These are phyloP conservation scores for Gentiana straminea DNA, from an alignment of 257 asterid genomes.

Conservation along the genomic window DNA sequence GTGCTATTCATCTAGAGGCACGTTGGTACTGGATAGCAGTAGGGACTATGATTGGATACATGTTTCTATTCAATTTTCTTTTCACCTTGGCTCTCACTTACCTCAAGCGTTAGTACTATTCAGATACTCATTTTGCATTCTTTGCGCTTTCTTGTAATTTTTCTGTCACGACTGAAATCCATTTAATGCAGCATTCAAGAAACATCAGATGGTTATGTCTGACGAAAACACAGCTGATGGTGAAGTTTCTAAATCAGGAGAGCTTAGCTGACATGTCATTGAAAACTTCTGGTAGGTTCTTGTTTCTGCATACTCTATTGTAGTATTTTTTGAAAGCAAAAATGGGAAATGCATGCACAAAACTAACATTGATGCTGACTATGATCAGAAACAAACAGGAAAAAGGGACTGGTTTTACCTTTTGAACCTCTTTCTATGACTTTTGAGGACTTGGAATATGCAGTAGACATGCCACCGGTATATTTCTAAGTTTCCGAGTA, in stretches of 20 bases:
- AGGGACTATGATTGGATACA: slow-evolving; percentile 24
- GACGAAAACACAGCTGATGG: slow-evolving; percentile 20
- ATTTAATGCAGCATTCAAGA: slow-evolving; percentile 53
- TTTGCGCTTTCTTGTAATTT: neutral
- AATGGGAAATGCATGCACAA: neutral
- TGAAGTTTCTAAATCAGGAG: slow-evolving; percentile 21
- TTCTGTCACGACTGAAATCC: neutral
- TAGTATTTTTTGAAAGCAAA: neutral
- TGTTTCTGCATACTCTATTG: neutral
- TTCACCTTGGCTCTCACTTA: slow-evolving; percentile 24
- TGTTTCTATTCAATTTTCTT: slow-evolving; percentile 18
- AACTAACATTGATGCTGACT: neutral
- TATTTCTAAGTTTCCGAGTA: too few relatives aligned
- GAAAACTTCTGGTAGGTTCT: slow-evolving; percentile 3
- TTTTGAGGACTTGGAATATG: slow-evolving; percentile 58
- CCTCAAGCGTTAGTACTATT: slow-evolving; percentile 60
- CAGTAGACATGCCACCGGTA: slow-evolving; percentile 76
- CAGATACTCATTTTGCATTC: neutral
- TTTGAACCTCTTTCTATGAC: slow-evolving; percentile 71
- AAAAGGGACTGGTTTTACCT: slow-evolving; percentile 82
- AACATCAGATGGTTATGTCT: slow-evolving; percentile 40
- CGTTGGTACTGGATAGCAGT: slow-evolving; percentile 34
- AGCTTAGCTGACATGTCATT: slow-evolving; percentile 21
- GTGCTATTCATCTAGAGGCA: slow-evolving; percentile 25
- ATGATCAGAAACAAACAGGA: slow-evolving; percentile 23